A percentile compares a stretch with the other conserved stretches of the same genome.
Evolutionary conservation across 2,329 filamentous ascomycete species (phyloP).

Genomic region (Sporothrix globosa): DNA sequence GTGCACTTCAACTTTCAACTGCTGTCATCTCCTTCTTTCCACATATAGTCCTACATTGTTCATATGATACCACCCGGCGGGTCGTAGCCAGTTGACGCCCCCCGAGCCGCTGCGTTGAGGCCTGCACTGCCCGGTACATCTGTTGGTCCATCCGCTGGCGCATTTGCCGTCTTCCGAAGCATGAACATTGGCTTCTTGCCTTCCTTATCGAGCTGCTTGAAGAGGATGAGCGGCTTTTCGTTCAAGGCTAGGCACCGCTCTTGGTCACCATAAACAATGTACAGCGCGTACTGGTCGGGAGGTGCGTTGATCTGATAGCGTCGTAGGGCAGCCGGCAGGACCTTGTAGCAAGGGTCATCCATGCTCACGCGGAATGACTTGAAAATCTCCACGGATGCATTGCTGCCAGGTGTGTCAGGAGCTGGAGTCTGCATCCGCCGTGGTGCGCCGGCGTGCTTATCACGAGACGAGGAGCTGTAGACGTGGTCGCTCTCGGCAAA

Average conservation of each 20-base stretch:
- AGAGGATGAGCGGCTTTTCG: slow-evolving; percentile 91
- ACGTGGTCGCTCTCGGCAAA: slow-evolving; percentile 56
- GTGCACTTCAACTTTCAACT: neutral
- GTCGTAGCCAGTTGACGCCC: slow-evolving; percentile 55
- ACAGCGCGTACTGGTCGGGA: slow-evolving; percentile 95
- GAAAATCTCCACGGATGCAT: slow-evolving; percentile 86
- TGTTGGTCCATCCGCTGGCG: slow-evolving; percentile 49
- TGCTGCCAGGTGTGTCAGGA: slow-evolving; percentile 62
- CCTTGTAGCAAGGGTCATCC: slow-evolving; percentile 97
- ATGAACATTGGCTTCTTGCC: slow-evolving; percentile 99
- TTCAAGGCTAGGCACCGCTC: slow-evolving; percentile 90
- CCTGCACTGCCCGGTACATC: slow-evolving; percentile 60
- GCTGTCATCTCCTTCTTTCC: neutral
- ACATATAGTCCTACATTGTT: neutral
- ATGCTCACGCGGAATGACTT: slow-evolving; percentile 98
- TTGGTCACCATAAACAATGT: slow-evolving; percentile 98
- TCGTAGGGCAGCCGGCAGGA: slow-evolving; percentile 90
- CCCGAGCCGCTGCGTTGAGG: slow-evolving; percentile 50
- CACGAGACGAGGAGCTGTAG: slow-evolving; percentile 44
- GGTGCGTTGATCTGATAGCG: slow-evolving; percentile 99
- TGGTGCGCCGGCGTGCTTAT: slow-evolving; percentile 51
- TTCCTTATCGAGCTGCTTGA: slow-evolving; percentile 96
- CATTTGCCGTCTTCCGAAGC: slow-evolving; percentile 71
- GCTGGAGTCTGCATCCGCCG: slow-evolving; percentile 64
- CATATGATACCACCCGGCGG: slow-evolving; percentile 64